Percentiles rank a stretch among this genome's conserved stretches.
Evolutionary conservation across 306 rosid species (phyloP).

Genomic region (Vicia faba): DNA sequence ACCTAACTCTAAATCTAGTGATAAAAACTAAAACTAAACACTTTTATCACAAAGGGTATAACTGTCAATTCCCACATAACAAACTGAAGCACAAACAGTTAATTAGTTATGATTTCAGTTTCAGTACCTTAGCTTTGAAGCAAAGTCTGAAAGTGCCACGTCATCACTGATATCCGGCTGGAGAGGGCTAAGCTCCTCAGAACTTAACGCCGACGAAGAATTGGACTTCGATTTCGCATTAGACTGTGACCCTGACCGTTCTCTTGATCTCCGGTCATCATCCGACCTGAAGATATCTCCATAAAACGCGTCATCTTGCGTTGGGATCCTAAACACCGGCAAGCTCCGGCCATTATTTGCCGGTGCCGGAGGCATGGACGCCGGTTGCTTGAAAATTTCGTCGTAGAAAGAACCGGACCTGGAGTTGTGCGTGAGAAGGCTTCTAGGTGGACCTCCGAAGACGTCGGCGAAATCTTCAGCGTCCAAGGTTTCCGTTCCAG

Average conservation of each 20-base stretch:
- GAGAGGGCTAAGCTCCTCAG: constrained; percentile 84
- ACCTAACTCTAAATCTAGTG: neutral
- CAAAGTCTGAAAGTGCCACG: constrained; percentile 65
- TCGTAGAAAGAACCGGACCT: constrained; percentile 60
- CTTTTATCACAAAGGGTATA: constrained; percentile 26
- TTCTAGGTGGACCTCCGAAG: constrained; percentile 85
- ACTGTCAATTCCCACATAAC: constrained; percentile 44
- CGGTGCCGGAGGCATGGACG: constrained; percentile 26
- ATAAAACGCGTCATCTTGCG: constrained; percentile 56
- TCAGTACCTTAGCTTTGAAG: constrained; percentile 80
- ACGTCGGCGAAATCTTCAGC: constrained; percentile 77
- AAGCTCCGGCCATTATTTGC: constrained; percentile 50
- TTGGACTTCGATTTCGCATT: constrained; percentile 66
- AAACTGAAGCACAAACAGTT: constrained; percentile 24
- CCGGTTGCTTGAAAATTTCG: constrained; percentile 64
- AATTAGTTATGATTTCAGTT: constrained; percentile 34
- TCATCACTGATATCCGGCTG: constrained; percentile 61
- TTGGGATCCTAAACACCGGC: constrained; percentile 70
- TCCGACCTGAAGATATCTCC: constrained; percentile 72
- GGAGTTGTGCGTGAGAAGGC: constrained; percentile 57
- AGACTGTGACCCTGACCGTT: constrained; percentile 65
- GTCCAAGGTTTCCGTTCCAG: constrained; percentile 39
- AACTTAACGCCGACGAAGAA: constrained; percentile 80
- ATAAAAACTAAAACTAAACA: neutral
- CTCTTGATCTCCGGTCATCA: constrained; percentile 69